A percentile compares a stretch with the other conserved stretches of the same genome.
These are phyloP conservation scores for Letharia lupina DNA, from an alignment of 495 filamentous ascomycete genomes.

Conservation along the genomic window DNA sequence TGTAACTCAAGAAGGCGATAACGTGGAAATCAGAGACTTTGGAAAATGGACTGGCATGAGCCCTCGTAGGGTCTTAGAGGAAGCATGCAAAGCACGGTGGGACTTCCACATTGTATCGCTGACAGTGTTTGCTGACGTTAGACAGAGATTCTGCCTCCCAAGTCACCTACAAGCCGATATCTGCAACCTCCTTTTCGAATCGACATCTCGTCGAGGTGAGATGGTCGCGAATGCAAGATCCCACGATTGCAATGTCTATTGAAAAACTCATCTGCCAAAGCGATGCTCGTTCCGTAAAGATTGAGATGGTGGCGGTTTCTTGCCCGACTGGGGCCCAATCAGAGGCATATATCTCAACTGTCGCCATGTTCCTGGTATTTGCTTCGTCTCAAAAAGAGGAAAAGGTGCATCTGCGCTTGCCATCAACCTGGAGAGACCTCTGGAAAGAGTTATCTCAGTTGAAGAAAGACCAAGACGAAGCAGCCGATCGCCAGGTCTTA, in stretches of 20 bases:
- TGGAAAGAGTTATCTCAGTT: slow-evolving; percentile 68
- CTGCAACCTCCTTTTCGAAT: slow-evolving; percentile 61
- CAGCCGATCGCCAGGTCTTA: slow-evolving; percentile 56
- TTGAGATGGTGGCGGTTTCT: slow-evolving; percentile 69
- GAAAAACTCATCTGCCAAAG: slow-evolving; percentile 37
- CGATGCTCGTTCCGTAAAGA: slow-evolving; percentile 39
- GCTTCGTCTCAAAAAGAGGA: slow-evolving; percentile 70
- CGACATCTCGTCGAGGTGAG: slow-evolving; percentile 62
- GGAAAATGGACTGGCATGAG: slow-evolving; percentile 66
- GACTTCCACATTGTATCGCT: slow-evolving; percentile 18
- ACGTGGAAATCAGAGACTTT: slow-evolving; percentile 66
- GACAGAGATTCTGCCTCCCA: slow-evolving; percentile 57
- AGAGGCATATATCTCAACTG: slow-evolving; percentile 75
- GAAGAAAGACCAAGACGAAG: slow-evolving; percentile 60
- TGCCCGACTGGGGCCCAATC: slow-evolving; percentile 72
- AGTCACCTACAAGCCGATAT: slow-evolving; percentile 58
- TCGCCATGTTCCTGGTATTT: slow-evolving; percentile 73
- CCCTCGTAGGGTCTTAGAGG: slow-evolving; percentile 68
- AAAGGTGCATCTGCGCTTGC: slow-evolving; percentile 71
- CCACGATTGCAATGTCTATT: slow-evolving; percentile 35
- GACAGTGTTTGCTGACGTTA: slow-evolving; percentile 10
- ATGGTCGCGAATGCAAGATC: slow-evolving; percentile 74
- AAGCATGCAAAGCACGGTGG: slow-evolving; percentile 75
- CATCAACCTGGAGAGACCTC: slow-evolving; percentile 71
- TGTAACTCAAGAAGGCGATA: slow-evolving; percentile 24